A percentile compares a stretch with the other conserved stretches of the same genome.
Conservation (phyloP, 768 basidiomycete species). For the Boletus patriciae region DNA sequence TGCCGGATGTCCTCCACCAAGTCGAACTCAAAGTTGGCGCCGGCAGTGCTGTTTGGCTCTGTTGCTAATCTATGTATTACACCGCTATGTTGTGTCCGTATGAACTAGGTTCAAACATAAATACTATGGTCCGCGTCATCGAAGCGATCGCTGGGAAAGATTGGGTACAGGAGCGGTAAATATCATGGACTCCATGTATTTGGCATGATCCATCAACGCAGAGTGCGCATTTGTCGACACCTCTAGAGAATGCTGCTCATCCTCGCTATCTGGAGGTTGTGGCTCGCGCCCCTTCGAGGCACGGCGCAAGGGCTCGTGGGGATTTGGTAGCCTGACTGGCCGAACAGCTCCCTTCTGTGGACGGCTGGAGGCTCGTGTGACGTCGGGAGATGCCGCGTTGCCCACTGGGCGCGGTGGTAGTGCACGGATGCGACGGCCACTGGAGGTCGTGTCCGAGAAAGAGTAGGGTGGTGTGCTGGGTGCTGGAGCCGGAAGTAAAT, state of each 20-base stretch:
- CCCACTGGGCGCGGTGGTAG: conserved; percentile 30
- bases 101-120: background rate
- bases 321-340: conserved; percentile 1
- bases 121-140: conserved; percentile 9
- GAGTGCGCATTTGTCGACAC: conserved; percentile 30
- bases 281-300: background rate
- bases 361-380: background rate
- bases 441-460: conserved; percentile 10
- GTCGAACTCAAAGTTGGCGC: background rate
- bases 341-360: background rate
- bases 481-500: conserved; percentile 8
- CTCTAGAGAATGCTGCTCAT: conserved; percentile 16
- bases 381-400: background rate
- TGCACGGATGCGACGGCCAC: conserved; percentile 25
- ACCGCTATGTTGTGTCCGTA: background rate
- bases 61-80: conserved; percentile 15
- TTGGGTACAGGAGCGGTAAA: conserved; percentile 17
- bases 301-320: background rate
- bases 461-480: background rate
- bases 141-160: background rate
- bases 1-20: background rate
- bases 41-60: conserved; percentile 28
- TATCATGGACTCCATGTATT: conserved; percentile 19
- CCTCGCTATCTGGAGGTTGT: conserved; percentile 13
- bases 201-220: conserved; percentile 32